Conservation (phyloP, 805 yeast species). For the Grigorovia yakushimaensis region DNA sequence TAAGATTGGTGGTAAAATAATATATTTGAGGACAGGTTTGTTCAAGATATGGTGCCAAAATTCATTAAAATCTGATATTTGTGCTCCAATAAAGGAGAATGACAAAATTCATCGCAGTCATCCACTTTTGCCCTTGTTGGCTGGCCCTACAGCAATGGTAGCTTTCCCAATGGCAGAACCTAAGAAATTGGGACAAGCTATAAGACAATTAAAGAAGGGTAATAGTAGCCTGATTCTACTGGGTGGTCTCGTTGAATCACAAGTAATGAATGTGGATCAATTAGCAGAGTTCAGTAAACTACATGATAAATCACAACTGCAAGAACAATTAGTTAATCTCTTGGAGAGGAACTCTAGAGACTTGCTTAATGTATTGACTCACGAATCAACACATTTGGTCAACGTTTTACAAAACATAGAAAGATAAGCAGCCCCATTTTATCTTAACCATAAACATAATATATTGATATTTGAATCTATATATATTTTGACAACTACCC, state of each 20-base stretch:
- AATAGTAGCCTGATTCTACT: slow-evolving; percentile 69
- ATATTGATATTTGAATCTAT: background rate
- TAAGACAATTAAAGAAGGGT: slow-evolving; percentile 54
- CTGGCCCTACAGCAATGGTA: slow-evolving; percentile 82
- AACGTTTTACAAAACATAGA: background rate
- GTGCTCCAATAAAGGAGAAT: background rate
- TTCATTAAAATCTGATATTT: background rate
- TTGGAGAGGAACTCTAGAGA: slow-evolving; percentile 36
- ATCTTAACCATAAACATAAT: background rate
- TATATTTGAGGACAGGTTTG: slow-evolving; percentile 57
- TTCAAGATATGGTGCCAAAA: slow-evolving; percentile 52
- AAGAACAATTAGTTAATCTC: slow-evolving; percentile 73
- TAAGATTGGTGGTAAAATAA: slow-evolving; percentile 58
- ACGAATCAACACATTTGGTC: background rate
- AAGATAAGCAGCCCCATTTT: background rate
- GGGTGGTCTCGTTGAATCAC: slow-evolving; percentile 71
- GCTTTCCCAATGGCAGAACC: slow-evolving; percentile 65
- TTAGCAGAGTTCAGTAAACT: slow-evolving; percentile 60
- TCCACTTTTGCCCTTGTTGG: slow-evolving; percentile 59
- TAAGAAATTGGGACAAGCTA: slow-evolving; percentile 46
- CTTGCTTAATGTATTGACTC: background rate
- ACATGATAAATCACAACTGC: slow-evolving; percentile 62
- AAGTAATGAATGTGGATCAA: slow-evolving; percentile 41
- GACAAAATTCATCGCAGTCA: slow-evolving; percentile 29
- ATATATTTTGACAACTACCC: too few relatives aligned